A percentile compares a stretch with the other conserved stretches of the same genome.
These are phyloP conservation scores for Symbiodinium natans DNA, from an alignment of 73 alveolate genomes.

Conservation along the genomic window DNA sequence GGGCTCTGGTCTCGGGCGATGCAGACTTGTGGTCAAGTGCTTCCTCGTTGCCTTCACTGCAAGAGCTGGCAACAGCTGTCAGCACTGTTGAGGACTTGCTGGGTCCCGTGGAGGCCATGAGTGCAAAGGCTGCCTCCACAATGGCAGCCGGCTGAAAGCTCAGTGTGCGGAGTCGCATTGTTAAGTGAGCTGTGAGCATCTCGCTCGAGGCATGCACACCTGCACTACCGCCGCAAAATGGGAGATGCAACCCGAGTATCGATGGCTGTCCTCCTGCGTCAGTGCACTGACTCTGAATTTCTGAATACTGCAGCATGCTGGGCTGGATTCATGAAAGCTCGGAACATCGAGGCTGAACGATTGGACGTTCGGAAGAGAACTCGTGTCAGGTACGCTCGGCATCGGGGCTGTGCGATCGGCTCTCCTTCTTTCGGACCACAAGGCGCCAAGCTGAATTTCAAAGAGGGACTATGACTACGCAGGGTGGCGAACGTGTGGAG, in stretches of 20 bases:
- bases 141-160: conserved; percentile 35
- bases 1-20: neutral
- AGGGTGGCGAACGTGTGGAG: too few relatives aligned
- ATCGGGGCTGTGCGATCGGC: neutral
- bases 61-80: neutral
- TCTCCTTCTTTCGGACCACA: neutral
- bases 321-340: too few relatives aligned
- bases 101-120: conserved; percentile 79
- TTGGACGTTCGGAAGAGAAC: too few relatives aligned
- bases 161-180: neutral
- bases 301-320: too few relatives aligned
- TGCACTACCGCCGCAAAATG: conserved; percentile 38
- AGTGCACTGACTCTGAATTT: conserved; percentile 17
- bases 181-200: neutral
- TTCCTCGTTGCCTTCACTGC: too few relatives aligned
- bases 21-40: too few relatives aligned
- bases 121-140: conserved; percentile 26
- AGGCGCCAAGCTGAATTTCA: too few relatives aligned
- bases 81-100: conserved; percentile 15
- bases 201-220: conserved; percentile 17
- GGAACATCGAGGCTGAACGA: too few relatives aligned
- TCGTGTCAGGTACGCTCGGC: conserved; percentile 19
- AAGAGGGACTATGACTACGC: too few relatives aligned
- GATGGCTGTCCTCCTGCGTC: conserved; percentile 56
- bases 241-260: conserved; percentile 59